Percentiles rank a stretch among this genome's conserved stretches.
phyloP scores from a whole-genome alignment of 371 early-diverging fungal species.

The Synchytrium microbalum region DNA sequence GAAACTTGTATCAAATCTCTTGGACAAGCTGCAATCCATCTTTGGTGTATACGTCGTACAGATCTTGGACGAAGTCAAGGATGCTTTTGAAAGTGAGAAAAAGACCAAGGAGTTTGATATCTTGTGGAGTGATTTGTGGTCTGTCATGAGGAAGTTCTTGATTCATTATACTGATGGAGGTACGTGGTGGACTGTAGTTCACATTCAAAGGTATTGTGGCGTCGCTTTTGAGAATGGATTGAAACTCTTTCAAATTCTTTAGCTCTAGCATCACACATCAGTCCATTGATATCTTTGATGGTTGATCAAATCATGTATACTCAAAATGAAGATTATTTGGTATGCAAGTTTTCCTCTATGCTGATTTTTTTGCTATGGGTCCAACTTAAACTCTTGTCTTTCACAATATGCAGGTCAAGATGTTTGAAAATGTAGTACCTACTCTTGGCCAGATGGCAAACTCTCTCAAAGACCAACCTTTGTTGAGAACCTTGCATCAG shows the following conservation, averaged over 20 bases:
- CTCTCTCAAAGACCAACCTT: not conserved
- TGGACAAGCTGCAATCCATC: not conserved
- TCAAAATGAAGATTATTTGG: slow-evolving; percentile 1
- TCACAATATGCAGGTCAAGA: not conserved
- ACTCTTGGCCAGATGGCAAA: not conserved
- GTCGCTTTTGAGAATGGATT: no score
- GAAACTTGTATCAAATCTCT: not conserved
- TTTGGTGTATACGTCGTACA: not conserved
- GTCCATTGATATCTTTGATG: not conserved
- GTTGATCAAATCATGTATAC: not conserved
- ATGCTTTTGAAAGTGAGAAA: not conserved
- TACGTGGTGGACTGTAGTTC: not conserved
- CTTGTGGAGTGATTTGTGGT: not conserved
- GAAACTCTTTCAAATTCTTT: not conserved
- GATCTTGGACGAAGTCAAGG: not conserved
- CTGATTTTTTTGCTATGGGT: not conserved
- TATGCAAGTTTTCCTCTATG: not conserved
- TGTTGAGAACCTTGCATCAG: not conserved
- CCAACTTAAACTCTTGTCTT: not conserved
- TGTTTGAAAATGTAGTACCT: not conserved
- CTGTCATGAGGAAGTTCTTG: not conserved
- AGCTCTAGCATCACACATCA: not conserved
- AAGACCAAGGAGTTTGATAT: not conserved
- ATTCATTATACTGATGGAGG: not conserved
- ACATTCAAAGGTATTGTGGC: no score